Evolutionary conservation across 148 eudicot genomes (phyloP).

Genomic region (Suaeda aralocaspica): DNA sequence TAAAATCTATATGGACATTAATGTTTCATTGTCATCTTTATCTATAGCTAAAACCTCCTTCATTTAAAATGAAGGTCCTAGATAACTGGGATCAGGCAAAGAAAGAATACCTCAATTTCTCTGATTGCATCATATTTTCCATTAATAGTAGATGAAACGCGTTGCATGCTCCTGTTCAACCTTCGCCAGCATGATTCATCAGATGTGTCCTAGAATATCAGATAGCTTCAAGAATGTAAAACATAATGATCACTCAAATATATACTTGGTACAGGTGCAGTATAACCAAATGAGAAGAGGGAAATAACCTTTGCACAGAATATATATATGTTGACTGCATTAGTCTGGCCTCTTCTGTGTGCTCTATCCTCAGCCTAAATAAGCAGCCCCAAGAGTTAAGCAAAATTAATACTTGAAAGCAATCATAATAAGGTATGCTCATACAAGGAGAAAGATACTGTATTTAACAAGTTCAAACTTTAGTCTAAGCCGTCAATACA

Average conservation of each 20-base stretch:
- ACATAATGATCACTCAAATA: conserved; percentile 6
- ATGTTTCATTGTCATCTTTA: not conserved
- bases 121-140: conserved; percentile 78
- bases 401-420: not conserved
- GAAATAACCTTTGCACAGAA: conserved; percentile 83
- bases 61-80: too few relatives aligned
- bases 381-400: conserved; percentile 19
- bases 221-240: conserved; percentile 12
- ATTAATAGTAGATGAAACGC: conserved; percentile 76
- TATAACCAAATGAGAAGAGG: not conserved
- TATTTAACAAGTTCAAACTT: not conserved
- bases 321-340: conserved; percentile 82
- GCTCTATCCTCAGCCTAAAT: conserved; percentile 95
- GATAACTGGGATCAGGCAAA: not conserved
- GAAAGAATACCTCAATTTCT: conserved; percentile 56
- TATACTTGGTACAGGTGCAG: not conserved
- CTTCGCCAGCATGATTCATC: conserved; percentile 79
- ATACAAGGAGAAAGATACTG: conserved; percentile 5
- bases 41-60: not conserved
- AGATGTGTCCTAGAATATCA: conserved; percentile 58
- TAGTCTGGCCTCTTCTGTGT: conserved; percentile 90
- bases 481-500: too few relatives aligned
- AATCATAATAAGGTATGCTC: conserved; percentile 10
- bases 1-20: not conserved
- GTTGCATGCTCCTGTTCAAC: conserved; percentile 68